Evolutionary conservation across 257 asterid species (phyloP).

Genomic region (Nicotiana tabacum): DNA sequence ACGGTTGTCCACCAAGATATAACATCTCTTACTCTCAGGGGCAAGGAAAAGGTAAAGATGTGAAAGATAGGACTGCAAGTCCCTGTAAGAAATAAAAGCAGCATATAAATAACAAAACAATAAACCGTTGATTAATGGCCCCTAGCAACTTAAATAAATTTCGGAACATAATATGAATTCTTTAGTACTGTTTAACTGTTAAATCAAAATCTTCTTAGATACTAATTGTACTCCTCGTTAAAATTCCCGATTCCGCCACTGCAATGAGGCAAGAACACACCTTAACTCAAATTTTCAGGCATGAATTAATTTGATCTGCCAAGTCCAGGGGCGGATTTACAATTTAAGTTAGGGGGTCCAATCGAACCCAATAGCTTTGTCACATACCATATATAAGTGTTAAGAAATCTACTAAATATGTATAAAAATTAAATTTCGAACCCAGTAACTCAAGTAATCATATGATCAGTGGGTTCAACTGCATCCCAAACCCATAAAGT

Average conservation of each 20-base stretch:
- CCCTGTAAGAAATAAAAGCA: constrained; percentile 43
- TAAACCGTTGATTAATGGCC: background rate
- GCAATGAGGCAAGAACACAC: background rate
- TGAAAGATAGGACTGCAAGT: constrained; percentile 92
- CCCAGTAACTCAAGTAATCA: too few species aligned
- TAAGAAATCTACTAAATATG: too few species aligned
- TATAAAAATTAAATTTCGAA: too few species aligned
- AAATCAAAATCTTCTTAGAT: background rate
- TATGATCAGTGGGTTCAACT: too few species aligned
- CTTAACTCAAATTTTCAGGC: background rate
- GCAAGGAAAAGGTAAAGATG: constrained; percentile 78
- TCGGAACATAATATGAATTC: background rate
- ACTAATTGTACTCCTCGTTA: background rate
- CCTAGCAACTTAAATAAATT: background rate
- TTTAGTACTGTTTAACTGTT: background rate
- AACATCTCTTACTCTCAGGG: constrained; percentile 68
- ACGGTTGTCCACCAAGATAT: constrained; percentile 83
- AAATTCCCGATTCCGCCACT: too few species aligned
- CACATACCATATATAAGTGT: too few species aligned
- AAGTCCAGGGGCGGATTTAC: background rate
- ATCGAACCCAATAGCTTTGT: too few species aligned
- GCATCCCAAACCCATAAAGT: too few species aligned
- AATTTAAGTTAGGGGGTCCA: too few species aligned
- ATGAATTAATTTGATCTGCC: background rate
- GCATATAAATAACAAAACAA: background rate